A percentile compares a stretch with the other conserved stretches of the same genome.
Evolutionary conservation across 495 filamentous ascomycete genomes (phyloP).

Genomic region (Pseudoneurospora amorphoporcata): DNA sequence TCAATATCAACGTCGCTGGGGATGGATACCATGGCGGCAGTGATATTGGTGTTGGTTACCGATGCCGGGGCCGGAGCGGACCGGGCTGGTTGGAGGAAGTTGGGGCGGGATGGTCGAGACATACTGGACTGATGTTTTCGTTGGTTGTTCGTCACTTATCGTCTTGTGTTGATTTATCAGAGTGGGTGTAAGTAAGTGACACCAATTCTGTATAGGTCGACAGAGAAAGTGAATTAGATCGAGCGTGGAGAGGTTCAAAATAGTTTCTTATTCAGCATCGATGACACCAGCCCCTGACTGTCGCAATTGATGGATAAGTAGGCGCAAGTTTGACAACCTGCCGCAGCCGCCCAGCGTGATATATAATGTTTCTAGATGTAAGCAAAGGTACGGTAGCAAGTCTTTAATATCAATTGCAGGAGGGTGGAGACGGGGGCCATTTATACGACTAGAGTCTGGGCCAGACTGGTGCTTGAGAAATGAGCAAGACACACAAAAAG

Average conservation of each 20-base stretch:
- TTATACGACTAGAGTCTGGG: not conserved
- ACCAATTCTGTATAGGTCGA: not conserved
- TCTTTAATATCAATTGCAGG: not conserved
- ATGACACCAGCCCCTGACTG: not conserved
- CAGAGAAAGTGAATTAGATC: not conserved
- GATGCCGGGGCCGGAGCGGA: constrained; percentile 3
- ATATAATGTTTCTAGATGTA: not conserved
- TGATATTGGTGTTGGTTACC: constrained; percentile 5
- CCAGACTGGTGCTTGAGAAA: not conserved
- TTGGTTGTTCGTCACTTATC: not conserved
- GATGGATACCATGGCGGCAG: not conserved
- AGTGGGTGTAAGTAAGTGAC: not conserved
- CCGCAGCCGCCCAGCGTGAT: not conserved
- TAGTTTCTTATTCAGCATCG: not conserved
- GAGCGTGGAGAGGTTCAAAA: not conserved
- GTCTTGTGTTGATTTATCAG: not conserved
- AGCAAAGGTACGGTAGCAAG: not conserved
- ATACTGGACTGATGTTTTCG: not conserved
- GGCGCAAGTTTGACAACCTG: not conserved
- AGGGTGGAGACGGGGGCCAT: not conserved
- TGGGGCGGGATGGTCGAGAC: not conserved
- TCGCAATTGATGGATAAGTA: not conserved
- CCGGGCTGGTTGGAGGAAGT: not conserved
- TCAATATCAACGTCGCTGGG: not conserved
- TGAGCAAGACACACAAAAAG: not conserved